phyloP scores from a whole-genome alignment of 305 asterid species.

The Caryopteris hybrid region DNA sequence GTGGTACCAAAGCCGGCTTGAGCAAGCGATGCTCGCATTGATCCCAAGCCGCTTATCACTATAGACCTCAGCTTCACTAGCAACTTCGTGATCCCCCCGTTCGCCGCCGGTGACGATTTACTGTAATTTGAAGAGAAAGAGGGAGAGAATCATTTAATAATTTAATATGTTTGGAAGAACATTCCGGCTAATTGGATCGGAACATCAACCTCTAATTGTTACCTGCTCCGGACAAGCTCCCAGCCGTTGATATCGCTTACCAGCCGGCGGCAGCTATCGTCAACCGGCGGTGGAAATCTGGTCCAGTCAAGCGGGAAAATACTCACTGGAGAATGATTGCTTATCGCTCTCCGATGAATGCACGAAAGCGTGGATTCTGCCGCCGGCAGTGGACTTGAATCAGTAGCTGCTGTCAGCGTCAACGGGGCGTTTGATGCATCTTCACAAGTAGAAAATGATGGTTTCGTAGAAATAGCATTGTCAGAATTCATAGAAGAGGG shows the following conservation, averaged over 20 bases:
- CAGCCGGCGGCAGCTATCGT: background rate
- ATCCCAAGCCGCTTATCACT: constrained; percentile 15
- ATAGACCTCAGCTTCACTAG: constrained; percentile 23
- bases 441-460: background rate
- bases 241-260: background rate
- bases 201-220: background rate
- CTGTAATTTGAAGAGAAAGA: background rate
- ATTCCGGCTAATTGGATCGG: background rate
- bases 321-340: background rate
- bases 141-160: background rate
- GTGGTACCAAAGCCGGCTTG: background rate
- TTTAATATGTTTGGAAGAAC: too few relatives aligned
- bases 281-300: background rate
- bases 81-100: constrained; percentile 20
- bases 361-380: background rate
- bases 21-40: constrained; percentile 8
- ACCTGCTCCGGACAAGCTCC: background rate
- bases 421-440: background rate
- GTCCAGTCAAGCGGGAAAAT: background rate
- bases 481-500: background rate
- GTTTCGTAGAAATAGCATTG: background rate
- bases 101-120: constrained; percentile 6
- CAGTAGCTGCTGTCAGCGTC: background rate
- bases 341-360: background rate
- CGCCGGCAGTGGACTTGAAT: background rate